Evolutionary conservation across 2,329 filamentous ascomycete genomes (phyloP), one percentile per base, ranked within the genome.

Genomic region (Penicillium brevicompactum): DNA sequence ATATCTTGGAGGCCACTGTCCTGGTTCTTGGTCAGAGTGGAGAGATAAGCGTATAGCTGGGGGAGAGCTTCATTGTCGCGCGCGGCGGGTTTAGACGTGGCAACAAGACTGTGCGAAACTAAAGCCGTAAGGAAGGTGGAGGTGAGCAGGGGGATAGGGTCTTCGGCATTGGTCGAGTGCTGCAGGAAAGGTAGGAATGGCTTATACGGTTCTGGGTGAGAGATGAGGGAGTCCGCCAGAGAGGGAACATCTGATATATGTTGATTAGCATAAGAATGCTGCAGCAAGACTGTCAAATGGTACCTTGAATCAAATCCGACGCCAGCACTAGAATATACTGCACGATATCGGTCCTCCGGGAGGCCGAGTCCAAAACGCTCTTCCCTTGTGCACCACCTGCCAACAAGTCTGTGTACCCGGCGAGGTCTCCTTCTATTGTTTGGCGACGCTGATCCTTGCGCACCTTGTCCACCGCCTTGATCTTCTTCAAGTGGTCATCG

Each of bases 1-100:
- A 97, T 96, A 70, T 99, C 94, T 76, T 99, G 94, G 53, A 96
- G 82, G 38, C 91, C 91, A 52, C 90, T 89, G 75, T 99, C 94
- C 54, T 89, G 84, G 70, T 87, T 91, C 79, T 92, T 92, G 55
- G 90, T 87, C 53, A 97, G 81, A 50, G 87, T 86, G 7, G 92
- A 90, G 30, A 97, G 85, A 75, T 97, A 97, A 68, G 84, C 87
- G 75, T 94, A 90, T 47, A 97, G 82, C 67, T 91, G 82, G 16
- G 91, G 89, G 43, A 97, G 84, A 18, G 92, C 90, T 63, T 90
- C 83, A 50, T 88, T 81, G 52, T 92, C 89, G 51, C 90, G 84
- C 4, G 77, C 59, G 2, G 79, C 77, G 10, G 78, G 76, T 66
- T 85, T 85, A 14, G 87, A 81, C 24, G 88, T 84, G 51, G 84